Conservation (phyloP, 306 rosid genomes). For the Coriaria nepalensis region DNA sequence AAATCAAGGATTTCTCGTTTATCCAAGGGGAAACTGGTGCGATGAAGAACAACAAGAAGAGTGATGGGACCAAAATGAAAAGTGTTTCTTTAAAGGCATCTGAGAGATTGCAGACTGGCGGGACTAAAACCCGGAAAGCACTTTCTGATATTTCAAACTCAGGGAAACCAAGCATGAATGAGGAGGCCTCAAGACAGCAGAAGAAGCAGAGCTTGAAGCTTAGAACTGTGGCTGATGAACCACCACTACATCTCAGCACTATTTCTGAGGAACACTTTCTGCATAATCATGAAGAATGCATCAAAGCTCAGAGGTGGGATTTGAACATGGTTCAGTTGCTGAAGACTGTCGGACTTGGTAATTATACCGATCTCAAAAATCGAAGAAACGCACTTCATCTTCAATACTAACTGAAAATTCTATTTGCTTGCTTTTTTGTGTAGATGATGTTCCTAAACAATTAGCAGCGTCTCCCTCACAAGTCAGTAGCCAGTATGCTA, state of each 20-base stretch:
- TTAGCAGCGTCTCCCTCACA: conserved; percentile 12
- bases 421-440: conserved; percentile 1
- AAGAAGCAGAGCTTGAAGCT: conserved; percentile 26
- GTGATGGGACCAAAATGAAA: conserved; percentile 19
- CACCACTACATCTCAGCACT: conserved; percentile 14
- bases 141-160: conserved; percentile 58
- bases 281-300: conserved; percentile 42
- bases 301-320: conserved; percentile 25
- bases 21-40: conserved; percentile 20
- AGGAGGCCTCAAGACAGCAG: conserved; percentile 4
- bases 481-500: conserved; percentile 18
- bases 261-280: conserved; percentile 33
- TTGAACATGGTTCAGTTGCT: conserved; percentile 26
- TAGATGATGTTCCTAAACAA: conserved; percentile 25
- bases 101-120: conserved; percentile 21
- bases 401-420: background rate
- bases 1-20: conserved; percentile 16
- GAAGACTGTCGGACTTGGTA: conserved; percentile 31
- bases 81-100: conserved; percentile 19
- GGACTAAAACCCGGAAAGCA: conserved; percentile 23
- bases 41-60: conserved; percentile 12
- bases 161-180: conserved; percentile 18
- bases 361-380: conserved; percentile 15
- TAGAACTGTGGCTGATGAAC: conserved; percentile 17
- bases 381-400: background rate